phyloP scores from a whole-genome alignment of 2,329 filamentous ascomycete species.

The Cladobotryum protrusum region DNA sequence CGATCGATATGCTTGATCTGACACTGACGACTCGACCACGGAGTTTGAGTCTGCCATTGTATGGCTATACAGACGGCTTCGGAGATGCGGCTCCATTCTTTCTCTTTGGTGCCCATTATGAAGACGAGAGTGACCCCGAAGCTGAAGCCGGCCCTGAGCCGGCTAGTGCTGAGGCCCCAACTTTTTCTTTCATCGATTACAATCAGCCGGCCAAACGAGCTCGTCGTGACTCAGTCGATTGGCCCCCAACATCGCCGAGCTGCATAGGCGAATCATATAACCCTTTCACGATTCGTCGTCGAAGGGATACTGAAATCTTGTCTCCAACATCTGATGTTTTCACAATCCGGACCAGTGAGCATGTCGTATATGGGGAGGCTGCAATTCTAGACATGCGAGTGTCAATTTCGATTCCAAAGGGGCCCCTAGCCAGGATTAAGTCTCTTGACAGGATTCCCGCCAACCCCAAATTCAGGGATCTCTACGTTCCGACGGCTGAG shows the following conservation, averaged over 20 bases:
- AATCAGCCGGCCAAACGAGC: conserved; percentile 16
- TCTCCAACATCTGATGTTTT: conserved; percentile 30
- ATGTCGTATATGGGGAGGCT: conserved; percentile 35
- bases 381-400: conserved; percentile 32
- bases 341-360: conserved; percentile 29
- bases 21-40: conserved; percentile 34
- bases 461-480: conserved; percentile 27
- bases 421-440: conserved; percentile 24
- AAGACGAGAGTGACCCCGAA: conserved; percentile 15
- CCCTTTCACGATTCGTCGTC: conserved; percentile 1
- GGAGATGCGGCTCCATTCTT: conserved; percentile 42
- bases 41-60: conserved; percentile 46
- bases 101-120: conserved; percentile 37
- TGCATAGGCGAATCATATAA: conserved; percentile 30
- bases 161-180: conserved; percentile 16
- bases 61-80: conserved; percentile 37
- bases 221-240: conserved; percentile 13
- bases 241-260: conserved; percentile 24
- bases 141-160: conserved; percentile 14
- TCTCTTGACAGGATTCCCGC: conserved; percentile 32
- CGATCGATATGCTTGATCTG: conserved; percentile 42
- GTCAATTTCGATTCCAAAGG: conserved; percentile 16
- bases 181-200: conserved; percentile 24
- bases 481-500: conserved; percentile 21
- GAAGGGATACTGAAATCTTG: conserved; percentile 10